Evolutionary conservation across 2,329 filamentous ascomycete genomes (phyloP).

Genomic region (Rhynchosporium graminicola): DNA sequence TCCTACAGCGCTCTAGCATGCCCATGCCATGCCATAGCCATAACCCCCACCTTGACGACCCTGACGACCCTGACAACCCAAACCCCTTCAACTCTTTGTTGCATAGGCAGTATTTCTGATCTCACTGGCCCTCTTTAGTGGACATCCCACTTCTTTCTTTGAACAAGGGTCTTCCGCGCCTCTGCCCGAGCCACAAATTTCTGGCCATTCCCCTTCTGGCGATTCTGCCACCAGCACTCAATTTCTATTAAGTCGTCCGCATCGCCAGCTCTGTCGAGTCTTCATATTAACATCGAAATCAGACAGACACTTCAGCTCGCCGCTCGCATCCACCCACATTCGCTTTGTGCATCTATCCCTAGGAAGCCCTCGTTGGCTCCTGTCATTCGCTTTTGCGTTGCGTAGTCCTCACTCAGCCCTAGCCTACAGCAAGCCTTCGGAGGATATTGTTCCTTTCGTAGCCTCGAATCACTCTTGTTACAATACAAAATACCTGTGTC

Average conservation of each 20-base stretch:
- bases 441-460: constrained; percentile 29
- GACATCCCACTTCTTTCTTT: constrained; percentile 14
- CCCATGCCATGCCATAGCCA: too few species aligned
- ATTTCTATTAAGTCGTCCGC: constrained; percentile 36
- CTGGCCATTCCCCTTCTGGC: constrained; percentile 19
- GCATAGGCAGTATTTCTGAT: constrained; percentile 1
- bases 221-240: constrained; percentile 33
- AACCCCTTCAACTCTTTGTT: not conserved
- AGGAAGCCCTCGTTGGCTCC: constrained; percentile 75
- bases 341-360: constrained; percentile 43
- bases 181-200: constrained; percentile 25
- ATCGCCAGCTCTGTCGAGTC: constrained; percentile 34
- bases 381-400: constrained; percentile 66
- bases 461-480: constrained; percentile 29
- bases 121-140: constrained; percentile 17
- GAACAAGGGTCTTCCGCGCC: constrained; percentile 20
- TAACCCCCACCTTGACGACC: too few species aligned
- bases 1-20: too few species aligned
- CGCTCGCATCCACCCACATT: constrained; percentile 35
- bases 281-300: constrained; percentile 27
- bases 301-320: constrained; percentile 23
- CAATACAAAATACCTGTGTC: constrained; percentile 21
- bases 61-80: not conserved
- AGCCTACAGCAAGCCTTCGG: constrained; percentile 37
- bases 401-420: constrained; percentile 36